These are phyloP conservation scores for Lentinula boryana DNA, from an alignment of 768 basidiomycete species.

Conservation along the genomic window DNA sequence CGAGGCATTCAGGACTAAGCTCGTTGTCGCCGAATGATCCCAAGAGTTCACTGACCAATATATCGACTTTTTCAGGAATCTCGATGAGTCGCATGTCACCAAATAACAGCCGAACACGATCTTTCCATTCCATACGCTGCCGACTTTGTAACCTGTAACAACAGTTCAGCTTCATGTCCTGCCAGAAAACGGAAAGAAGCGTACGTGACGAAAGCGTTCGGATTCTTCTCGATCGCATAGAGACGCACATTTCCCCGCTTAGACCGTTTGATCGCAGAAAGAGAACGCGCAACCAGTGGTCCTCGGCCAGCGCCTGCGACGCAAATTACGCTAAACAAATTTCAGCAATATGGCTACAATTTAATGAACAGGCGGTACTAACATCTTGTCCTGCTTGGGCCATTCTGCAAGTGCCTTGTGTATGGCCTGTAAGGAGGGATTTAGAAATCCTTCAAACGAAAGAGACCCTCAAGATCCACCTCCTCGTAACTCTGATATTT, in stretches of 20 bases:
- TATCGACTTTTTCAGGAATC: constrained; percentile 84
- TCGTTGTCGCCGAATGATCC: constrained; percentile 99
- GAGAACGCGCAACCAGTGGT: constrained; percentile 80
- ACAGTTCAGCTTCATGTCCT: neutral
- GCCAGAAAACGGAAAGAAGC: constrained; percentile 21
- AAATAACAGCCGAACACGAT: constrained; percentile 73
- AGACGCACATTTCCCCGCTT: constrained; percentile 50
- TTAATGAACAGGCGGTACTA: constrained; percentile 19
- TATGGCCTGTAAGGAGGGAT: constrained; percentile 53
- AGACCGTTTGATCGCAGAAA: constrained; percentile 69
- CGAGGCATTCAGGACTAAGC: constrained; percentile 94
- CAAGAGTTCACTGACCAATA: constrained; percentile 91
- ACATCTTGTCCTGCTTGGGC: constrained; percentile 58
- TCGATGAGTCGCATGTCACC: constrained; percentile 90
- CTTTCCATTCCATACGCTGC: constrained; percentile 77
- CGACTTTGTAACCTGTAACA: constrained; percentile 72
- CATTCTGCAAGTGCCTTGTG: constrained; percentile 74
- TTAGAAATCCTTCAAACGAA: constrained; percentile 5
- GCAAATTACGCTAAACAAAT: constrained; percentile 61
- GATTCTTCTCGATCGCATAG: constrained; percentile 95
- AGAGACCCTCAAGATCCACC: constrained; percentile 31
- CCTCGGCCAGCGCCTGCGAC: constrained; percentile 96
- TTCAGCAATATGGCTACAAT: neutral
- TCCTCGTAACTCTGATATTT: constrained; percentile 97
- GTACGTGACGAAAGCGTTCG: constrained; percentile 91